Evolutionary conservation across 352 stramenopile genomes (phyloP), one percentile per base, ranked within the genome.

Genomic region (Phytophthora litchii): DNA sequence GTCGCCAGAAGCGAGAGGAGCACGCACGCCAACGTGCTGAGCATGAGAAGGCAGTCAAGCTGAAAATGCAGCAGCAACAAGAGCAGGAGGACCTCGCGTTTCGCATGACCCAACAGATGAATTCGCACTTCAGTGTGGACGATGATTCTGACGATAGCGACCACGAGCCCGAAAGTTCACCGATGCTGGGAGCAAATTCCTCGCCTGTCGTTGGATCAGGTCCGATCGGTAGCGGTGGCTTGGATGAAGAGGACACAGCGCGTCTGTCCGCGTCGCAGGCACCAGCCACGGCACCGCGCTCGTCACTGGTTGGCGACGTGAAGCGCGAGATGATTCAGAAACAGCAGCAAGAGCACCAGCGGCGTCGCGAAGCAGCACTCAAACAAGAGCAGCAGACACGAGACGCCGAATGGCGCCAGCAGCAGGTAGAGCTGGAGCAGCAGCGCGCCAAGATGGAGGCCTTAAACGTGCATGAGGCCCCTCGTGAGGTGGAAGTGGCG

Each of bases 301-400:
- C 78, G 48, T 90, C 80, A 3, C 49, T 88, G 25, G 79, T 90
- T 13, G 76, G 67, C 19, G 75, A 91, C 41, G 78, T 80, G 16
- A 91, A 91, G 69, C 74, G 81, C 11, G 77, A 88, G 34, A 78
- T 80, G 55, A 88, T 88, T 65, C 56, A 72, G 46, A 87, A 87
- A 20, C 76, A 91, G 53, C 73, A 88, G 62, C 53, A 58, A 12
- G 76, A 84, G 60, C 78, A 88, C 62, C 75, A 81, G 47, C 79
- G 79, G n/a, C 78, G 67, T 17, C 79, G 79, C 42, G 82, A 91
- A 44, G 76, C 75, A 2, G 60, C 76, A 12, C 68, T 89, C 42
- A 76, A 84, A 48, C 67, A 88, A 35, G 70, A 87, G 37, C 76
- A 89, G 36, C 62, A 61, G 36, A 40, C 34, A 19, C 37, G 54